Conservation (phyloP, 2,329 filamentous ascomycete species). For the Cercospora citrullina region DNA sequence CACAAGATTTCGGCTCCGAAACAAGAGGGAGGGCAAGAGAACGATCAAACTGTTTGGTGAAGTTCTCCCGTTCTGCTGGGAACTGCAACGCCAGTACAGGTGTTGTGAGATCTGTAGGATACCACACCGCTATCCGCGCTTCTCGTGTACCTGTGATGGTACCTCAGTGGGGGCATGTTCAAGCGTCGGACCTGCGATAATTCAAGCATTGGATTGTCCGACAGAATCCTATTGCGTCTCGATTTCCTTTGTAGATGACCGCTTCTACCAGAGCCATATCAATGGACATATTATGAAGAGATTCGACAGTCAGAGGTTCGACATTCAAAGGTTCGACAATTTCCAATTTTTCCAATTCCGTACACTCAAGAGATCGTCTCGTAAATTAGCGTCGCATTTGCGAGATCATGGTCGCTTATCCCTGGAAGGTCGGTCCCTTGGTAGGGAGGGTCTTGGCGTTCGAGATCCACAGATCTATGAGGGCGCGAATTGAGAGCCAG, state of each 20-base stretch:
- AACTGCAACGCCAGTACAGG: neutral
- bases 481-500: neutral
- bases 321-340: neutral
- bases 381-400: neutral
- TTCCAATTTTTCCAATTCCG: neutral
- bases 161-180: neutral
- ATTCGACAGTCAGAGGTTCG: neutral
- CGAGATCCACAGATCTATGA: neutral
- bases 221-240: neutral
- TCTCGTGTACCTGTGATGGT: neutral
- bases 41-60: neutral
- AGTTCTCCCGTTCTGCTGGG: neutral
- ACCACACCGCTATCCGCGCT: constrained; percentile 8
- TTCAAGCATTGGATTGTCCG: neutral
- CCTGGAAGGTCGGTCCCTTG: neutral
- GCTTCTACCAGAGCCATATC: neutral
- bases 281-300: neutral
- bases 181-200: neutral
- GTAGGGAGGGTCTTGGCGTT: neutral
- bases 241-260: neutral
- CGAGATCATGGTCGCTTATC: neutral
- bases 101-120: neutral
- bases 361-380: neutral
- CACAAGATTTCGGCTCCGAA: constrained; percentile 6
- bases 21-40: neutral